Evolutionary conservation across 164 flowering plant genomes (phyloP), one percentile per base, ranked within the genome.

Genomic region (Protea cynaroides): DNA sequence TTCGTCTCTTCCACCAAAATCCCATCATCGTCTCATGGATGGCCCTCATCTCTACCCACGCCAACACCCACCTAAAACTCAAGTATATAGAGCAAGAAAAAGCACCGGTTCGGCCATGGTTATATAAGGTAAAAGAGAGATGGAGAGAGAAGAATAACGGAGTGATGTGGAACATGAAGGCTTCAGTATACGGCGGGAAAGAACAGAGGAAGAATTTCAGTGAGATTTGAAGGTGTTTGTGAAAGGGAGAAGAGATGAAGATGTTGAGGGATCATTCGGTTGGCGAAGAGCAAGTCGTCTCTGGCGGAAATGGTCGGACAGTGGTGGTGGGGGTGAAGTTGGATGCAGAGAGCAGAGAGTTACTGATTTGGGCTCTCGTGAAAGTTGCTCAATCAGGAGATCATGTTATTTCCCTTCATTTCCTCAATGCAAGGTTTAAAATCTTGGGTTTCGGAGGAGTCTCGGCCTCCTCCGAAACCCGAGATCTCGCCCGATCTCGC

Each of bases 341-440:
- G 69, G 95, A 90, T 61, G 59, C 79, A 3, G 76, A 71, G 22
- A 89, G 98, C 73, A 79, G 85, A 65, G 97, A 87, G 72, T 65
- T 93, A 67, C 83, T 93, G 23, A 93, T 97, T 21, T 93, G 98
- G 98, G 85, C 95, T 68, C 69, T 93, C 34, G 88, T 93, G 14
- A 90, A 93, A 64, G 86, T 85, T 8, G 88, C 97, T 47, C 78
- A 84, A 64, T 83, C 92, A 22, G 92, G 97, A 25, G 98, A 93
- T 69, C 72, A 74, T 19, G 90, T 93, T 6, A 59, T 93, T 58
- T 97, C 96, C 59, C 81, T 93, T 54, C 96, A 93, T 76, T 89
- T 93, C 56, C 87, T 93, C 46, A 68, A 68, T 34, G 59, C n/a
- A n/a, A n/a, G n/a, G n/a, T n/a, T n/a, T n/a, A n/a, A n/a, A n/a